phyloP scores from a whole-genome alignment of 176 grass and related monocot genomes.

The Zoysia japonica region DNA sequence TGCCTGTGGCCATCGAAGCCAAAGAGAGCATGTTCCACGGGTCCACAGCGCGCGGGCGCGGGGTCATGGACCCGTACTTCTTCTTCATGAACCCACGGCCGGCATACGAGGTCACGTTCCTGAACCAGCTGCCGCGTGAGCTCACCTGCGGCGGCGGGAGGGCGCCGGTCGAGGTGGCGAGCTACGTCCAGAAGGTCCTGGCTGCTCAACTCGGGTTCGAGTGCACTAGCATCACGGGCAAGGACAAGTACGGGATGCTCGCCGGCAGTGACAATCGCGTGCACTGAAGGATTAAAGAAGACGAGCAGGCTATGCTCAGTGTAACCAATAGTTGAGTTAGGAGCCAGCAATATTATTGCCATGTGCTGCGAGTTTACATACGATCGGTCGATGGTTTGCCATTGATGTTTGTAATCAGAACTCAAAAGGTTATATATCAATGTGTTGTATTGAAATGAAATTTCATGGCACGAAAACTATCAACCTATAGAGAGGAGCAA shows the following conservation, averaged over 20 bases:
- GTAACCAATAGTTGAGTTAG: too few relatives aligned
- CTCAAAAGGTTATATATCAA: too few relatives aligned
- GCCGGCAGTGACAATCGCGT: conserved; percentile 33
- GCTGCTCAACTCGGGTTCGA: conserved; percentile 58
- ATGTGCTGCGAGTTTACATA: too few relatives aligned
- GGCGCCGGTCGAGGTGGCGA: conserved; percentile 65
- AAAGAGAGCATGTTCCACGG: conserved; percentile 68
- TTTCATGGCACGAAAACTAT: too few relatives aligned
- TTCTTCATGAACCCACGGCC: conserved; percentile 83
- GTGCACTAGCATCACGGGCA: conserved; percentile 54
- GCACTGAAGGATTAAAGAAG: conserved; percentile 11
- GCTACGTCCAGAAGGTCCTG: conserved; percentile 56
- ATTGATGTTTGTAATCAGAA: too few relatives aligned
- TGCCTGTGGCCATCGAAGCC: conserved; percentile 62
- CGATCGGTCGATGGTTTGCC: too few relatives aligned
- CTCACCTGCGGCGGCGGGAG: conserved; percentile 58
- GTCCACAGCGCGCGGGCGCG: conserved; percentile 42
- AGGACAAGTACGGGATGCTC: conserved; percentile 53
- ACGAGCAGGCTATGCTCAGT: background rate
- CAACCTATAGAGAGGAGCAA: too few relatives aligned
- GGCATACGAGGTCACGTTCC: conserved; percentile 68
- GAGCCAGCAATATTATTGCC: too few relatives aligned
- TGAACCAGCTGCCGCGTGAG: conserved; percentile 60
- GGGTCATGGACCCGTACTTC: conserved; percentile 61
- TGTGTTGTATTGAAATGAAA: too few relatives aligned